Percentiles rank a stretch among this genome's conserved stretches.
Conservation (phyloP, 352 stramenopile species). For the Globisporangium abappressorium region DNA sequence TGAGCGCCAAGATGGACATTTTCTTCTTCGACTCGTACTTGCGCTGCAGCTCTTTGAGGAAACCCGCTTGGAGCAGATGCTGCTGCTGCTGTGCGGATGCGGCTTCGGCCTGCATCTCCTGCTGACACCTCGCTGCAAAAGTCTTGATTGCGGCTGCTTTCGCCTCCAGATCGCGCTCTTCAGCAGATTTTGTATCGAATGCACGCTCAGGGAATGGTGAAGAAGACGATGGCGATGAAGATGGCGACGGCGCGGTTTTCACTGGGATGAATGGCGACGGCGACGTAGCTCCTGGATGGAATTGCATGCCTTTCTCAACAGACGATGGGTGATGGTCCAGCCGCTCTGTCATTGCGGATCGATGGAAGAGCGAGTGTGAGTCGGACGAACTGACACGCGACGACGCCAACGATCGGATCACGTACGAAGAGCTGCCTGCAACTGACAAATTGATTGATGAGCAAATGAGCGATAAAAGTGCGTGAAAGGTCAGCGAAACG, state of each 20-base stretch:
- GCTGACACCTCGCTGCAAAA: conserved; percentile 30
- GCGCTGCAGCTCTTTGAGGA: conserved; percentile 53
- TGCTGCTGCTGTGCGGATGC: conserved; percentile 32
- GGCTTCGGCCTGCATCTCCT: conserved; percentile 36
- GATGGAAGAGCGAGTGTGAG: not conserved
- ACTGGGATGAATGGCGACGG: conserved; percentile 4
- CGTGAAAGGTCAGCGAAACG: conserved; percentile 10
- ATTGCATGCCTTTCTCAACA: too few species aligned
- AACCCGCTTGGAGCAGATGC: conserved; percentile 25
- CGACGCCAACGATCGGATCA: not conserved
- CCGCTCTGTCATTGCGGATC: not conserved
- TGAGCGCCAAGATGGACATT: conserved; percentile 40
- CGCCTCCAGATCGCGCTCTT: conserved; percentile 29
- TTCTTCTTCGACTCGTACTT: conserved; percentile 69
- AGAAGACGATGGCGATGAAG: not conserved
- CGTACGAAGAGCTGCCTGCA: not conserved
- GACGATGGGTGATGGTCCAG: not conserved
- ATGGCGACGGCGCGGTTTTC: not conserved
- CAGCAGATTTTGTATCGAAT: conserved; percentile 3
- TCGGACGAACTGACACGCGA: conserved; percentile 1
- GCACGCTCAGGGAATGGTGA: not conserved
- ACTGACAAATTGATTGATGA: not conserved
- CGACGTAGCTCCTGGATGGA: not conserved
- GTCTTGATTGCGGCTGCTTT: conserved; percentile 35
- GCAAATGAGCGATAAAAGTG: not conserved